Conservation (phyloP, 768 basidiomycete species). For the Collybiopsis confluens region DNA sequence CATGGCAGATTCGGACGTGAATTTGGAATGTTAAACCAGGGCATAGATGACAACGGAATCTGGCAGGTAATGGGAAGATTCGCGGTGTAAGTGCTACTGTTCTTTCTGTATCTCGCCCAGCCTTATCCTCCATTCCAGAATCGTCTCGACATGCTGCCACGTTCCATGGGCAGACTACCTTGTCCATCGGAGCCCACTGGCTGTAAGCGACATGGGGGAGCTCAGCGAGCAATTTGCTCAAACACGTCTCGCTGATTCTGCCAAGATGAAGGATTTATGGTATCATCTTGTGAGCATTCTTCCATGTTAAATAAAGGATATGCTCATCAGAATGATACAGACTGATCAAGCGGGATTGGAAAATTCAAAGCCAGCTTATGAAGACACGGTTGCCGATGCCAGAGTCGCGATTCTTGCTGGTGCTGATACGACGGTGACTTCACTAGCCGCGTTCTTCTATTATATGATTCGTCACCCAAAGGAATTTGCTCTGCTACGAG, state of each 20-base stretch:
- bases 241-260: conserved; percentile 1
- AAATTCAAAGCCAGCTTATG: conserved; percentile 26
- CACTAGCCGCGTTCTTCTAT: conserved; percentile 31
- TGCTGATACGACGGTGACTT: conserved; percentile 39
- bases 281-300: conserved; percentile 31
- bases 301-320: not conserved
- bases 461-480: not conserved
- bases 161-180: not conserved
- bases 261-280: conserved; percentile 31
- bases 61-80: not conserved
- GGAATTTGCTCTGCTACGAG: not conserved
- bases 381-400: conserved; percentile 34
- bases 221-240: not conserved
- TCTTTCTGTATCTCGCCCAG: not conserved
- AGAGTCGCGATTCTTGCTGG: conserved; percentile 39
- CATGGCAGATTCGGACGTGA: conserved; percentile 7
- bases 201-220: not conserved
- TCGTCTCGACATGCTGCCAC: not conserved
- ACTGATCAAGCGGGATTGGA: conserved; percentile 37
- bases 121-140: no score
- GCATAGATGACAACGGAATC: conserved; percentile 1
- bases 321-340: conserved; percentile 16
- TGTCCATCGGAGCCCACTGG: not conserved
- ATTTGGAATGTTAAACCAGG: conserved; percentile 7
- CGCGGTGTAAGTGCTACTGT: not conserved